These are phyloP conservation scores for Solanum arcanum DNA, from an alignment of 257 asterid genomes.

Conservation along the genomic window DNA sequence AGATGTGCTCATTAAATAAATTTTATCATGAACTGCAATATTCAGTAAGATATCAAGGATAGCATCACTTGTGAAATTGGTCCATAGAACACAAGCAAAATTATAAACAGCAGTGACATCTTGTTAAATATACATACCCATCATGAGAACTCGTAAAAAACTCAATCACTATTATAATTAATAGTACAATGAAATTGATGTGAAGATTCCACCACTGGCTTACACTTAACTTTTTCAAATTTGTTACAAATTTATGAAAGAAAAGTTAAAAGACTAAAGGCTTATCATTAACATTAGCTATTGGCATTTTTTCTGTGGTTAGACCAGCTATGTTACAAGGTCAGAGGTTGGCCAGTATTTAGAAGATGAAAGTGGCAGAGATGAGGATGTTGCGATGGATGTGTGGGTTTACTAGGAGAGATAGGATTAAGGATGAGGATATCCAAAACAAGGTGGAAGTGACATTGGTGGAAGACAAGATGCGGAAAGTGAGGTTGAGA, in stretches of 20 bases:
- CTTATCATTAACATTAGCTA: background rate
- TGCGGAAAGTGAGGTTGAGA: background rate
- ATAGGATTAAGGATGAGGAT: background rate
- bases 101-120: background rate
- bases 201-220: background rate
- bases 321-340: background rate
- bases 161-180: background rate
- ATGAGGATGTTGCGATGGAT: background rate
- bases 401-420: background rate
- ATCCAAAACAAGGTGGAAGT: background rate
- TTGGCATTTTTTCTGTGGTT: background rate
- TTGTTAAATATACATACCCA: background rate
- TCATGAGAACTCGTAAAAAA: background rate
- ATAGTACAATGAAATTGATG: background rate
- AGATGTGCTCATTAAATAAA: background rate
- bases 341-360: background rate
- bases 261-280: background rate
- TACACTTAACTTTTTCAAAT: background rate
- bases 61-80: background rate
- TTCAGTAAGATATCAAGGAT: background rate
- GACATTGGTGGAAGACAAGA: background rate
- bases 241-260: background rate
- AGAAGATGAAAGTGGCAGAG: background rate
- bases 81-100: background rate
- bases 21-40: background rate